These are phyloP conservation scores for Colletotrichum kahawae DNA, from an alignment of 2,329 filamentous ascomycete species.

Conservation along the genomic window DNA sequence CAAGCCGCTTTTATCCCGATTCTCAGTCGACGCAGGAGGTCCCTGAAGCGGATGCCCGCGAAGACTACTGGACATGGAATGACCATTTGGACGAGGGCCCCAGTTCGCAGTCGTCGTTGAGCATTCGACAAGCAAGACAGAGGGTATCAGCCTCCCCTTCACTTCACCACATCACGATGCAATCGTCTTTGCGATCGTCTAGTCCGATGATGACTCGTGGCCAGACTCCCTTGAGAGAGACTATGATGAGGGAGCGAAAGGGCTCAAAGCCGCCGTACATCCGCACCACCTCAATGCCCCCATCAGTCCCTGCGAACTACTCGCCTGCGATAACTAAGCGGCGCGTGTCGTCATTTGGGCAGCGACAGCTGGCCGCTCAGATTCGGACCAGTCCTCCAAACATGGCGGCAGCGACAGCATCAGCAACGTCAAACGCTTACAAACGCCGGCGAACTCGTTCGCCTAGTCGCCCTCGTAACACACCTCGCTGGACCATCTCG, in stretches of 20 bases:
- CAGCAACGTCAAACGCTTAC: not conserved
- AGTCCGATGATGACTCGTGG: slow-evolving; percentile 40
- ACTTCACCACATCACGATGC: slow-evolving; percentile 40
- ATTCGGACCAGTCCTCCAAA: slow-evolving; percentile 32
- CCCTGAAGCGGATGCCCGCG: slow-evolving; percentile 65
- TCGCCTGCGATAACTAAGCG: slow-evolving; percentile 48
- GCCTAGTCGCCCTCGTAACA: slow-evolving; percentile 57
- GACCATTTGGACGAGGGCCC: slow-evolving; percentile 65
- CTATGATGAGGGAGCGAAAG: slow-evolving; percentile 43
- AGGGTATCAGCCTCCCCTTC: slow-evolving; percentile 48
- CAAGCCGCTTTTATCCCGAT: slow-evolving; percentile 62
- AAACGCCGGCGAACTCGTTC: slow-evolving; percentile 63
- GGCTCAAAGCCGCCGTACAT: slow-evolving; percentile 51
- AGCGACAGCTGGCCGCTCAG: slow-evolving; percentile 20
- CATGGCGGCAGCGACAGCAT: not conserved
- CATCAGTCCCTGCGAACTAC: slow-evolving; percentile 37
- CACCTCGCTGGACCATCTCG: slow-evolving; percentile 60
- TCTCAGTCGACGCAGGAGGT: slow-evolving; percentile 42
- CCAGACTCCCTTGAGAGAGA: slow-evolving; percentile 43
- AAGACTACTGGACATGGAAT: slow-evolving; percentile 72
- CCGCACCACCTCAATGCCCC: slow-evolving; percentile 60
- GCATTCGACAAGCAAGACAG: slow-evolving; percentile 45
- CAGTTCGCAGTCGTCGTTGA: slow-evolving; percentile 48
- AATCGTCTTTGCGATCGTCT: slow-evolving; percentile 40
- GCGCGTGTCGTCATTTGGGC: slow-evolving; percentile 49